Percentiles rank a stretch among this genome's conserved stretches.
Evolutionary conservation across 371 early-diverging fungal species (phyloP).

Genomic region (Nosema muscidifuracis): DNA sequence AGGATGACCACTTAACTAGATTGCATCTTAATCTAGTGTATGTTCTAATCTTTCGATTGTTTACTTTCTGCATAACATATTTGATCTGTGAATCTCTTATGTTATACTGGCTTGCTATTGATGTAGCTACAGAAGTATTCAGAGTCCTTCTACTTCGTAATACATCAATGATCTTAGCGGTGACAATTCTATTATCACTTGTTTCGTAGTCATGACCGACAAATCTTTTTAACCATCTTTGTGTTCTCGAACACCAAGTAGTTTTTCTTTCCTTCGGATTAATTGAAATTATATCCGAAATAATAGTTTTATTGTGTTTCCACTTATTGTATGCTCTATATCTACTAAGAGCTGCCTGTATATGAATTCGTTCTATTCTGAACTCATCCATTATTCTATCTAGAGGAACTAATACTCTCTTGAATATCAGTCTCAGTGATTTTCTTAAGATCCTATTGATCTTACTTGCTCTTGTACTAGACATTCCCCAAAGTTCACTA

Average conservation of each 20-base stretch:
- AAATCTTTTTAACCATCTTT: constrained; percentile 16
- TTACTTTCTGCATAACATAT: constrained; percentile 1
- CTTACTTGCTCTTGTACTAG: too few species aligned
- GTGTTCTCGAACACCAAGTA: background rate
- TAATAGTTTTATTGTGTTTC: constrained; percentile 9
- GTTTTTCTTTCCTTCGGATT: background rate
- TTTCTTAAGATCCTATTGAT: too few species aligned
- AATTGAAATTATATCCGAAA: too few species aligned
- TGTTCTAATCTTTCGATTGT: constrained; percentile 3
- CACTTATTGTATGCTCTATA: background rate
- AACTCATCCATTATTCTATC: background rate
- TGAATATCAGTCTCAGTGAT: background rate
- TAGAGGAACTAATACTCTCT: constrained; percentile 2
- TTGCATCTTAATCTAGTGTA: constrained; percentile 7
- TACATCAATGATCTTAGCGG: constrained; percentile 3
- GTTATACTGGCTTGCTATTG: background rate
- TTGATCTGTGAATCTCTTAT: background rate
- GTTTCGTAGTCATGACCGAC: constrained; percentile 9
- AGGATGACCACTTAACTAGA: background rate
- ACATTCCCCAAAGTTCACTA: too few species aligned
- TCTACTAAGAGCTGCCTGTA: background rate
- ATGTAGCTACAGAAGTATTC: background rate
- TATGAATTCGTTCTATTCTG: constrained; percentile 5
- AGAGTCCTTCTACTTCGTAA: background rate
- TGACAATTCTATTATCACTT: background rate